phyloP scores from a whole-genome alignment of 495 filamentous ascomycete species.

The Hyphodiscus hymeniophilus region DNA sequence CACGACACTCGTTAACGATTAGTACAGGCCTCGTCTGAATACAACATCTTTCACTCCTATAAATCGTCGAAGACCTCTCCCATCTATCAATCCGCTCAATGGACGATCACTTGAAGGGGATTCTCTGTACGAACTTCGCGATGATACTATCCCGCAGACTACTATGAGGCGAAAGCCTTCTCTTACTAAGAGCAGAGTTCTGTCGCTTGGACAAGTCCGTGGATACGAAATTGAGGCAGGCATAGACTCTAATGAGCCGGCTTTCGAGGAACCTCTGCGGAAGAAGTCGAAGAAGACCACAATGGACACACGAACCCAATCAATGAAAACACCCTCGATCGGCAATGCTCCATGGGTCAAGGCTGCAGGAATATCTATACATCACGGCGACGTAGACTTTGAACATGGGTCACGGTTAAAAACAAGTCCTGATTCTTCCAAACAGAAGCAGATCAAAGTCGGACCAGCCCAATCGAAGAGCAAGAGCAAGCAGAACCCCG shows the following conservation, averaged over 20 bases:
- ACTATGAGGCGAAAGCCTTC: background rate
- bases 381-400: background rate
- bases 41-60: conserved; percentile 11
- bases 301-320: background rate
- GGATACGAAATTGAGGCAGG: conserved; percentile 2
- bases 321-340: background rate
- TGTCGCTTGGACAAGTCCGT: conserved; percentile 3
- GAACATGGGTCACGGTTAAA: conserved; percentile 7
- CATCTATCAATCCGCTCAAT: background rate
- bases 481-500: background rate
- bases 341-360: background rate
- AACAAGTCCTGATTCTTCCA: conserved; percentile 1
- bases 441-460: background rate
- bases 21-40: background rate
- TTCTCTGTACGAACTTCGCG: conserved; percentile 5
- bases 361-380: background rate
- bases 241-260: background rate
- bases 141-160: background rate
- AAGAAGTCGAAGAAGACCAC: conserved; percentile 4
- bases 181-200: background rate
- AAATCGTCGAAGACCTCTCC: background rate
- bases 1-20: background rate
- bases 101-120: conserved; percentile 4
- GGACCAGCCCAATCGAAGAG: background rate
- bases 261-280: background rate